phyloP scores from a whole-genome alignment of 2,329 filamentous ascomycete species.

The Ceratocystis harringtonii region DNA sequence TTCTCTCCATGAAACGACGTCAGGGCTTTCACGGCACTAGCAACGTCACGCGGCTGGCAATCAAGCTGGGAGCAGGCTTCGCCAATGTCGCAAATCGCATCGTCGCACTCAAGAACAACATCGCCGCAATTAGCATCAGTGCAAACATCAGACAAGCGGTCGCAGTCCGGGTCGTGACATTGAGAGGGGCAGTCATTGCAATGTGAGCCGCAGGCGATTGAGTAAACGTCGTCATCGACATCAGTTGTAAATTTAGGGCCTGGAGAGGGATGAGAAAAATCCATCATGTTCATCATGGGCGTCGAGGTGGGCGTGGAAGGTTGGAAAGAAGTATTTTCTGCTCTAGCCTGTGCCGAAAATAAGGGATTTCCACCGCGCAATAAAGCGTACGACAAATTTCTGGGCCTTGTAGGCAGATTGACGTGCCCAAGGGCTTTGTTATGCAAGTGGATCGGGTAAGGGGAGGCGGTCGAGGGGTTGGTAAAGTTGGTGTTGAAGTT shows the following conservation, averaged over 20 bases:
- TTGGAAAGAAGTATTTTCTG: background rate
- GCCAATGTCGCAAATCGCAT: constrained; percentile 18
- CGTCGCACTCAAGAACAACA: constrained; percentile 16
- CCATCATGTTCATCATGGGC: constrained; percentile 2
- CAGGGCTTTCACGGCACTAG: constrained; percentile 23
- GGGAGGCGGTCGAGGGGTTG: background rate
- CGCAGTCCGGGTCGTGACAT: constrained; percentile 27
- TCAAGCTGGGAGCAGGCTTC: constrained; percentile 14
- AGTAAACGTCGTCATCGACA: constrained; percentile 22
- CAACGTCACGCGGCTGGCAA: constrained; percentile 14
- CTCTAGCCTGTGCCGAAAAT: background rate
- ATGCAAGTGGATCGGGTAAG: constrained; percentile 1
- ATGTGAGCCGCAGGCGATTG: constrained; percentile 25
- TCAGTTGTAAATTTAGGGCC: background rate
- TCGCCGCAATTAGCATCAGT: constrained; percentile 26
- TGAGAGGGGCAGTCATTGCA: constrained; percentile 26
- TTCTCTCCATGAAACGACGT: constrained; percentile 21
- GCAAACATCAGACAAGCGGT: constrained; percentile 26
- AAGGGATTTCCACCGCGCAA: constrained; percentile 3
- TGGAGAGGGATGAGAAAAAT: background rate
- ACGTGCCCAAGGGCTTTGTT: constrained; percentile 3
- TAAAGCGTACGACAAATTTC: background rate
- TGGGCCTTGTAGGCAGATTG: background rate
- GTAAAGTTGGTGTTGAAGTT: background rate
- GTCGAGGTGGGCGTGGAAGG: background rate